Evolutionary conservation across 257 asterid genomes (phyloP), one percentile per base, ranked within the genome.

Genomic region (Marsdenia floribunda): DNA sequence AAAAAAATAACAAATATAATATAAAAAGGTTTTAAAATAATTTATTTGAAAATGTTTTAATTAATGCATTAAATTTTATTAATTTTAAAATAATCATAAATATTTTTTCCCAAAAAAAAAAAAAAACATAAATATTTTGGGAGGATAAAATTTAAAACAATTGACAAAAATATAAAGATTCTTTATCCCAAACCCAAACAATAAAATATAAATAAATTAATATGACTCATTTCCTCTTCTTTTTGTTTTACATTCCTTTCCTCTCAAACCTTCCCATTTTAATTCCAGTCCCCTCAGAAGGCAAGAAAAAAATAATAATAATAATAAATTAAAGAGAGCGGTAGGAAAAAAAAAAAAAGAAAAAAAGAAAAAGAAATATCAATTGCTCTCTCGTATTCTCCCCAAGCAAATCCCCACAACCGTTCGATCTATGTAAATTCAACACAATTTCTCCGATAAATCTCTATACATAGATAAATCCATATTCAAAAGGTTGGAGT

Each of bases 371-470:
- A 35, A 2, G 40, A 18, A 55, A 55, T 29, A 26, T 24, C 37
- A 15, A 37, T 66, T 3, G 29, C 49, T 44, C 33, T 19, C 71
- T 66, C 44, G 47, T 59, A 2, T 67, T 33, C 46, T 61, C 68
- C 19, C 33, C 33, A 37, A 44, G 60, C 38, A 66, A 19, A 21
- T 60, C 5, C 53, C 26, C 53, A 71, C 76, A 52, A 21, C 76
- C 76, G 68, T 63, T 63, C 68, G 80, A 71, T 77, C 76, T 42
- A 40, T 49, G 22, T 61, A 57, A 53, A 35, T 66, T 37, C 40
- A 55, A 38, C 40, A 40, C 33, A 21, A 14, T 8, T 54, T 13
- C 26, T 50, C 22, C 33, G 58, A 47, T 35, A 29, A 29, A 49
- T 33, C 3, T 35, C 15, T 21, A 49, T 55, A 68, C 37, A 71